Base-by-base conservation (phyloP, 2,329 filamentous ascomycete genomes). In the Nothophaeocryptopus gaeumannii region DNA sequence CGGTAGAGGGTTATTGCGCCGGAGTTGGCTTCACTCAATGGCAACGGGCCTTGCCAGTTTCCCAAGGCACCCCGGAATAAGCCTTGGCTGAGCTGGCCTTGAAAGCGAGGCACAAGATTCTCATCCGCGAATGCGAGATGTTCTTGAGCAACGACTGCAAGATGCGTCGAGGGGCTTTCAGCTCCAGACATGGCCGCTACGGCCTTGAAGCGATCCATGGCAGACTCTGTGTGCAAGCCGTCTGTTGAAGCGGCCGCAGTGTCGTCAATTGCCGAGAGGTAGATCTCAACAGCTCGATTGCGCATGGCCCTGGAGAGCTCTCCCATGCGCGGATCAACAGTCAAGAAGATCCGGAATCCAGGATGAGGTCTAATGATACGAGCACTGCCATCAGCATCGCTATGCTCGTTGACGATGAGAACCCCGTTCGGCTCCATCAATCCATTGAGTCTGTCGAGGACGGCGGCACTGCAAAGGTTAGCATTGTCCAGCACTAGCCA, bases 401-500 rank as follows among this genome's bases (percentile, higher is more conserved):
- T 89, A 67, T 97, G 91, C 67, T 99, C 93, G 62, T 96, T 97
- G 67, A 99, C 86, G 61, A 88, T 89, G 15, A 99, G 74, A 55
- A 83, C 84, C 1, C 93, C 93, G 63, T 91, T 85, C 0, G 90
- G 91, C 67, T 99, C 93, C 7, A 97, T 84, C 8, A 99, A 74
- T 0, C 93, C 97, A 68, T 99, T 99, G 44, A 99, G 75, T 54
- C 95, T 82, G 70, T 99, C 93, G 8, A 99, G 79, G 1, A 99
- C 93, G 5, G 92, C 96, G 16, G 92, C 86, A 63, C 87, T 96
- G 73, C 95, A 99, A 50, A 99, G 79, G 64, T 99, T 99, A 53
- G 95, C 93, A 69, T 99, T 96, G 70, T 99, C 93, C 15, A 99
- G 82, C 9, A 99, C 85, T 13, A 99, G 77, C 93, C 93, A 99